Conservation (phyloP, 2,329 filamentous ascomycete genomes). For the Pseudogymnoascus sp. region DNA sequence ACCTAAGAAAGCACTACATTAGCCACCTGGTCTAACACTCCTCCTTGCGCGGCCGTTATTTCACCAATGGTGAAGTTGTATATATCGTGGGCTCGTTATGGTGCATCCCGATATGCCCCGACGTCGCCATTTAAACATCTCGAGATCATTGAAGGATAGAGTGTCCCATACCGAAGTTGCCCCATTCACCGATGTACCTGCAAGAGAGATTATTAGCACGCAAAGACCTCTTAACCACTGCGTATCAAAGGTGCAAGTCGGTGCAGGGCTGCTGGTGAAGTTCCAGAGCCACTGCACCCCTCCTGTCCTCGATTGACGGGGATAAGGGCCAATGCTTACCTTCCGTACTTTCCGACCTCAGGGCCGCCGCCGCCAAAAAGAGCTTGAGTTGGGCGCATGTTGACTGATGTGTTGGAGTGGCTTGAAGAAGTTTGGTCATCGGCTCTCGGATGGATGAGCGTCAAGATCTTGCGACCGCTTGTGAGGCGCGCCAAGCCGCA, state of each 20-base stretch:
- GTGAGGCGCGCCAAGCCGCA: conserved; percentile 16
- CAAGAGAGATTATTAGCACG: not conserved
- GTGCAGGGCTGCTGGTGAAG: not conserved
- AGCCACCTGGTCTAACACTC: conserved; percentile 17
- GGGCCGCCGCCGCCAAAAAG: conserved; percentile 24
- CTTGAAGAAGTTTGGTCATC: conserved; percentile 11
- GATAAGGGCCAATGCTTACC: conserved; percentile 22
- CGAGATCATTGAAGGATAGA: not conserved
- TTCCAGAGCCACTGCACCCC: not conserved
- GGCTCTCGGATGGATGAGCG: conserved; percentile 14
- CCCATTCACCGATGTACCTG: conserved; percentile 28
- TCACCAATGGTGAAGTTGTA: not conserved
- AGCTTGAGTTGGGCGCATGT: conserved; percentile 28
- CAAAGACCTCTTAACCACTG: not conserved
- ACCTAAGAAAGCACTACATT: conserved; percentile 33
- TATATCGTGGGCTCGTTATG: not conserved
- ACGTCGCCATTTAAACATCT: not conserved
- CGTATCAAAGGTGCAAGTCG: not conserved
- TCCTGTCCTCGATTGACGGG: not conserved
- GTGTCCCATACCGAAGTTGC: conserved; percentile 26
- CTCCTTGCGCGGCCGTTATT: not conserved
- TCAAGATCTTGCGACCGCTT: conserved; percentile 13
- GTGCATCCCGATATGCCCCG: conserved; percentile 2
- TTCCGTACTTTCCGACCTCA: conserved; percentile 29
- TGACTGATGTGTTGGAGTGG: conserved; percentile 18